Evolutionary conservation across 192 early-diverging fungal species (phyloP).

Genomic region (Dissophora globulifera): DNA sequence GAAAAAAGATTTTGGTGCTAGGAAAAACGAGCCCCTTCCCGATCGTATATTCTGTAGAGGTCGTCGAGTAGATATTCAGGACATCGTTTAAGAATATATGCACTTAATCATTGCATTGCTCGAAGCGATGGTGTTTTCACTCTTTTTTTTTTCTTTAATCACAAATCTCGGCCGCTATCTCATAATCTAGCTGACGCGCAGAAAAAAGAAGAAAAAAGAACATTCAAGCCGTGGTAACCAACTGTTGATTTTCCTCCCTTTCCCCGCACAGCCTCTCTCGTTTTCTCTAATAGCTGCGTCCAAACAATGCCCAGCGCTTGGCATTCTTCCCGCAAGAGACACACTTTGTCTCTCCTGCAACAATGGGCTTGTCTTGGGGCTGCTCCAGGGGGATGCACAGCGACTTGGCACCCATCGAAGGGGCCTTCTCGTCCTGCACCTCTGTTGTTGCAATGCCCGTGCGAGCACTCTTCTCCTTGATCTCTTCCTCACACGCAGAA

Average conservation of each 20-base stretch:
- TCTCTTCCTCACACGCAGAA: constrained; percentile 90
- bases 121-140: too few species aligned
- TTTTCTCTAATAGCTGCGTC: constrained; percentile 80
- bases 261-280: not conserved
- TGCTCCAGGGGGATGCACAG: constrained; percentile 97
- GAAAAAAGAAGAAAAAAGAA: too few species aligned
- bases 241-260: not conserved
- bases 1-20: constrained; percentile 52
- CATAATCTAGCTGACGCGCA: too few species aligned
- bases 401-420: constrained; percentile 99
- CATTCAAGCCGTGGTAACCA: too few species aligned
- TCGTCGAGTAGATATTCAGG: constrained; percentile 1
- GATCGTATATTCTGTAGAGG: constrained; percentile 24
- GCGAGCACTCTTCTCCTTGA: constrained; percentile 91
- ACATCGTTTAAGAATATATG: not conserved
- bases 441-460: constrained; percentile 67
- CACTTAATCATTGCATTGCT: too few species aligned
- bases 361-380: constrained; percentile 85
- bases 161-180: too few species aligned
- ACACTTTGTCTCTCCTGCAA: constrained; percentile 91
- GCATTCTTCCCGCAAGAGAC: constrained; percentile 80
- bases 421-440: constrained; percentile 94
- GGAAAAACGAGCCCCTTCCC: constrained; percentile 60
- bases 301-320: constrained; percentile 84
- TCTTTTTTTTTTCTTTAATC: too few species aligned